phyloP scores from a whole-genome alignment of 495 filamentous ascomycete species.

The Lepidopterella palustris region DNA sequence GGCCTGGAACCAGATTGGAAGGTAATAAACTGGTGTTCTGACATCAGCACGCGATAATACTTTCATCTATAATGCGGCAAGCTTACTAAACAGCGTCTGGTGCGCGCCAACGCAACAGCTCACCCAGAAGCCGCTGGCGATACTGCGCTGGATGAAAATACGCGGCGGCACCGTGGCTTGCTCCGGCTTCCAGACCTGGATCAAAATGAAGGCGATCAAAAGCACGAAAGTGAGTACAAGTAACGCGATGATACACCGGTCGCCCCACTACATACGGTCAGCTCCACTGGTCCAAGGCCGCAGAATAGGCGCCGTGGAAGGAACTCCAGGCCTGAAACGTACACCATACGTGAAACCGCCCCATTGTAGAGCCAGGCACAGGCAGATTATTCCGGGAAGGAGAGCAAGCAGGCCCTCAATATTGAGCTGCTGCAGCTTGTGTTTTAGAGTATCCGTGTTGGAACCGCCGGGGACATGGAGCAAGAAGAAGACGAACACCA shows the following conservation, averaged over 20 bases:
- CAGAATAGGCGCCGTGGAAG: too few species aligned
- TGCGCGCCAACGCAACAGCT: conserved; percentile 46
- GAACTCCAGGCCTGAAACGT: conserved; percentile 62
- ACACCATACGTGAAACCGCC: conserved; percentile 61
- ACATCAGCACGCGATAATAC: too few species aligned
- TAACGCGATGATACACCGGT: conserved; percentile 63
- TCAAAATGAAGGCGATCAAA: conserved; percentile 49
- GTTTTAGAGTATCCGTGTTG: conserved; percentile 10
- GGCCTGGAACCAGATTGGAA: conserved; percentile 15
- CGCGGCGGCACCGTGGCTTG: conserved; percentile 69
- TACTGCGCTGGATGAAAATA: conserved; percentile 63
- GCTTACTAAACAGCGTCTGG: background rate
- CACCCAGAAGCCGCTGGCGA: conserved; percentile 51
- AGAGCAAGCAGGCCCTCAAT: conserved; percentile 58
- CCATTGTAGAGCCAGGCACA: conserved; percentile 81
- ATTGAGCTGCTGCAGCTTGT: conserved; percentile 57
- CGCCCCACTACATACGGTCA: too few species aligned
- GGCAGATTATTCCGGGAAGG: conserved; percentile 61
- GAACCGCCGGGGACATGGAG: conserved; percentile 37
- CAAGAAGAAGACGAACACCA: conserved; percentile 43
- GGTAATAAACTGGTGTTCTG: conserved; percentile 2
- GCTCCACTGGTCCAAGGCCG: too few species aligned
- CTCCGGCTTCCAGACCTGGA: conserved; percentile 63
- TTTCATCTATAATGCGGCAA: too few species aligned
- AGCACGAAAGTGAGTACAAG: conserved; percentile 65